Base-by-base conservation (phyloP, 305 asterid species). In the Solanum aculeatissimum region DNA sequence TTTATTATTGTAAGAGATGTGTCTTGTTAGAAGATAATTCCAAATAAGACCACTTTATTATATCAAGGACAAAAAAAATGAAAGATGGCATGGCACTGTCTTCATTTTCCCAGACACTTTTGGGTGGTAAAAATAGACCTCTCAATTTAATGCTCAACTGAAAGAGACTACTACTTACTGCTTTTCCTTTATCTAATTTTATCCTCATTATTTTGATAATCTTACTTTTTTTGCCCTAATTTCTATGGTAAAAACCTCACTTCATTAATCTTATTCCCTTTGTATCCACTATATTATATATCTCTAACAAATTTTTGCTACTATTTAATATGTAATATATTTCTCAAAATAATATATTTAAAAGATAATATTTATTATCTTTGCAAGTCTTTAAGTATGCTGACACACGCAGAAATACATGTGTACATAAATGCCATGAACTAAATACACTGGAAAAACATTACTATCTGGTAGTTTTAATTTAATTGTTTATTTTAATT, bases 81-180 rank as follows among this genome's bases (percentile, higher is more conserved):
- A 51, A 51, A 77, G 60, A 75, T 16, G 10, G 81, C 25, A 25
- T 75, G 42, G 86, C 23, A 60, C 55, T 55, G 82, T 49, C 51
- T 45, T 51, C 11, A 40, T 62, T 78, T 70, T 77, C 84, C 62
- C 84, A n/a, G 45, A 65, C 81, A 83, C 21, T 40, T 55, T 58
- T 70, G 65, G 65, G 80, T 84, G 85, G 85, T 84, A 47, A 68
- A 84, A 86, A 86, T 84, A 69, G 89, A 86, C 89, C 89, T 83
- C 55, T 84, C 86, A 80, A 69, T 57, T 66, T 57, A 72, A 49
- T 45, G 86, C 86, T 83, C 35, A 84, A 54, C 9, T 60, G 86
- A 83, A 54, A 83, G 83, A 58, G 89, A 86, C 88, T 70, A 2
- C 53, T 35, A 25, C 58, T 68, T 15, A 8, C 43, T 75, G 7